Evolutionary conservation across 2,329 filamentous ascomycete species (phyloP).

Genomic region (Fusarium sp.): DNA sequence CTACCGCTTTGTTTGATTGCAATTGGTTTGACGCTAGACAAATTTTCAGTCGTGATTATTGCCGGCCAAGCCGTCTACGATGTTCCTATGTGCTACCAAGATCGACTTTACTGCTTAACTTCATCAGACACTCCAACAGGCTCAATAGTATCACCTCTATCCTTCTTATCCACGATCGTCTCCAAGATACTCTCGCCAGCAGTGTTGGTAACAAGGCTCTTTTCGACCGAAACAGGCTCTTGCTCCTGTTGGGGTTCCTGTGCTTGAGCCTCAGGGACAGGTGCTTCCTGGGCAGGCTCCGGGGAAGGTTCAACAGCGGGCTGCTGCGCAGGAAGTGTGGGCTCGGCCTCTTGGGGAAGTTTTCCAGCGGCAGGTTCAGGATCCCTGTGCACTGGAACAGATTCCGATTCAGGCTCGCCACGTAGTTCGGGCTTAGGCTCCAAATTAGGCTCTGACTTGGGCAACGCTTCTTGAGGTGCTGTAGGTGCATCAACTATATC

Average conservation of each 20-base stretch:
- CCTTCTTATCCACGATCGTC: slow-evolving; percentile 52
- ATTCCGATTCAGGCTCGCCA: slow-evolving; percentile 25
- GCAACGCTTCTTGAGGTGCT: slow-evolving; percentile 8
- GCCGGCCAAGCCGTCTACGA: slow-evolving; percentile 13
- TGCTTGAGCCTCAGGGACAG: not conserved
- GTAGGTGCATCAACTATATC: not conserved
- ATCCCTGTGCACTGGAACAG: slow-evolving; percentile 22
- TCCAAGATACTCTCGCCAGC: slow-evolving; percentile 59
- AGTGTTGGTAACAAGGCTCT: slow-evolving; percentile 55
- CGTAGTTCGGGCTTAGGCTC: slow-evolving; percentile 25
- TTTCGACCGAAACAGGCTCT: slow-evolving; percentile 37
- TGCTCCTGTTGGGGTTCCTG: slow-evolving; percentile 8
- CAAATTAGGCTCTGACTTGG: slow-evolving; percentile 13
- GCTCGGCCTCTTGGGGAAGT: slow-evolving; percentile 24
- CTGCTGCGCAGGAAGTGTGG: slow-evolving; percentile 18
- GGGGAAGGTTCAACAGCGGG: slow-evolving; percentile 28
- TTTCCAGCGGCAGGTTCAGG: slow-evolving; percentile 26
- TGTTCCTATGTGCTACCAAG: slow-evolving; percentile 4
- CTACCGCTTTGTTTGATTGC: not conserved
- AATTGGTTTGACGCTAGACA: slow-evolving; percentile 1
- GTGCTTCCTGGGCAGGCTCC: slow-evolving; percentile 11
- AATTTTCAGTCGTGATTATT: slow-evolving; percentile 13
- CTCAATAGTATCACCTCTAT: slow-evolving; percentile 49
- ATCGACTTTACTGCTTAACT: slow-evolving; percentile 43
- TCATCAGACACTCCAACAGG: slow-evolving; percentile 52